phyloP scores from a whole-genome alignment of 2,329 filamentous ascomycete genomes.

The Fusarium subglutinans region DNA sequence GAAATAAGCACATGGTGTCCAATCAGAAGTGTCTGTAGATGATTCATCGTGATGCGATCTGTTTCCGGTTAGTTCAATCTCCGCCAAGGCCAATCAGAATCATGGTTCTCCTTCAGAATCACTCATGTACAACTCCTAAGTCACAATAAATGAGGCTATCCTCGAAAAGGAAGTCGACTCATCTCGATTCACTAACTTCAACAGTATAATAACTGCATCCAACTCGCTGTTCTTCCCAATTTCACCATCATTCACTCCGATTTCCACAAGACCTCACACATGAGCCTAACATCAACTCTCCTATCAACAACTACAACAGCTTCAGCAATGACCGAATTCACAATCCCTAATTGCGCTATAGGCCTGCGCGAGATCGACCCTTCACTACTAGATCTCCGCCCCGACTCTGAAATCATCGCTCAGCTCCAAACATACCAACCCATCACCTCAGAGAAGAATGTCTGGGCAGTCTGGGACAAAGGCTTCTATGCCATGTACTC shows the following conservation, averaged over 20 bases:
- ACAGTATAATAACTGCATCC: background rate
- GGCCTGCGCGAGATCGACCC: conserved; percentile 11
- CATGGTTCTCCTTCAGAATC: background rate
- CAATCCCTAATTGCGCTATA: conserved; percentile 4
- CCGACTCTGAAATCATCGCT: conserved; percentile 45
- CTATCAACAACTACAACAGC: background rate
- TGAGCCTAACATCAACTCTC: background rate
- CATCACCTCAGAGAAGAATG: conserved; percentile 53
- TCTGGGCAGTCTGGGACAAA: conserved; percentile 58
- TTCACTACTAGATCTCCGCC: conserved; percentile 38
- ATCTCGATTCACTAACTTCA: background rate
- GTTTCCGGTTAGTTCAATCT: background rate
- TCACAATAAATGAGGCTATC: background rate
- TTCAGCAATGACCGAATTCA: conserved; percentile 12
- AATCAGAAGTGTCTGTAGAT: background rate
- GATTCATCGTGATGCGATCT: background rate
- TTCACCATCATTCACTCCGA: background rate
- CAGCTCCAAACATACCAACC: conserved; percentile 43
- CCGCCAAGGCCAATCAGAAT: background rate
- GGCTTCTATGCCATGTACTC: conserved; percentile 50
- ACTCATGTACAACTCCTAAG: background rate
- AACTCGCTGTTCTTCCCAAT: rapidly evolving
- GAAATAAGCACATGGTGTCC: background rate
- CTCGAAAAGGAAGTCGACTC: conserved; percentile 4
- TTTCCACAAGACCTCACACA: background rate